Percentiles rank a stretch among this genome's conserved stretches.
These are phyloP conservation scores for Cynara cardunculus DNA, from an alignment of 129 eudicot species.

Conservation along the genomic window DNA sequence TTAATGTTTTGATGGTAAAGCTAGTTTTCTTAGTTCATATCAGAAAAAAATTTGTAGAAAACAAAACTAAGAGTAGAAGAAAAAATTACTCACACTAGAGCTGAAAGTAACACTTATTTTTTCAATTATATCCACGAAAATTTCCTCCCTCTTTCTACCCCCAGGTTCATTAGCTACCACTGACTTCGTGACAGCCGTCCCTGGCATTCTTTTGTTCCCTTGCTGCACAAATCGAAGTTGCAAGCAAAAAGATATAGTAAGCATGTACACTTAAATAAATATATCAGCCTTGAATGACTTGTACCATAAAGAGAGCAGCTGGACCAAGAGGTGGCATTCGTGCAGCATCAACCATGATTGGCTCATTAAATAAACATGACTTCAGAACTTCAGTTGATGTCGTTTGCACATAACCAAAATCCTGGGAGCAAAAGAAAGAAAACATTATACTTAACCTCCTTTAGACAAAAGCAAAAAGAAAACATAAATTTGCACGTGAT, in stretches of 20 bases:
- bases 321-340: constrained; percentile 95
- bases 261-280: neutral
- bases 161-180: constrained; percentile 96
- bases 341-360: constrained; percentile 83
- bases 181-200: constrained; percentile 97
- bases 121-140: constrained; percentile 95
- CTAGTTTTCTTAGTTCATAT: neutral
- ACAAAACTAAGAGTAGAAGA: neutral
- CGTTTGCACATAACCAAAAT: constrained; percentile 95
- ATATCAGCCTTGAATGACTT: neutral
- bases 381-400: constrained; percentile 95
- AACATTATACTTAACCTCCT: neutral
- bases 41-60: neutral
- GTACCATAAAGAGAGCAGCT: constrained; percentile 91
- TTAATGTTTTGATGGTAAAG: neutral
- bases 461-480: neutral
- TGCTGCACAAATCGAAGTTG: constrained; percentile 53
- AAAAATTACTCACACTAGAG: constrained; percentile 68
- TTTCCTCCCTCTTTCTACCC: constrained; percentile 95
- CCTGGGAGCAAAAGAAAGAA: constrained; percentile 41
- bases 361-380: constrained; percentile 89
- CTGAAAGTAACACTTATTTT: constrained; percentile 96
- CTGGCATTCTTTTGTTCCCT: constrained; percentile 96
- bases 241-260: constrained; percentile 8
- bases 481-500: neutral